Base-by-base conservation (phyloP, 352 stramenopile species). In the Globisporangium sylvaticum region DNA sequence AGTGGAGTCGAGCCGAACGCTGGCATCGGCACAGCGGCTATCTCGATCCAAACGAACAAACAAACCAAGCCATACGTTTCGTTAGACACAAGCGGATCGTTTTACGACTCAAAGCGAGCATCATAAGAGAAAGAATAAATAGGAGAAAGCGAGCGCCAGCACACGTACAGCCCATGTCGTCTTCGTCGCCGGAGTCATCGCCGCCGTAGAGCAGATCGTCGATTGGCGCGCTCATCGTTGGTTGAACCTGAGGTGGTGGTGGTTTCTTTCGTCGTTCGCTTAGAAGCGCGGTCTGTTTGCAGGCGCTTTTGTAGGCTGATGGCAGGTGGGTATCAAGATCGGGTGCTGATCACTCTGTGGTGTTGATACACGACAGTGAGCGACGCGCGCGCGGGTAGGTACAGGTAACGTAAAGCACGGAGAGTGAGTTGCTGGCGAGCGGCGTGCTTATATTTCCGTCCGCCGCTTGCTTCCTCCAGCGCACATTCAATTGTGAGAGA, bases 131-230 rank as follows among this genome's bases (percentile, higher is more conserved):
- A 20, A 58, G 1, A 42, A 9, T n/a, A 22, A 27, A 14, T 4
- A 25, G 3, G 20, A 58, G 1, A 61, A 60, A 18, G 4, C 7
- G 4, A 59, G 29, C 22, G 1, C 24, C 18, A 55, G 1, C 2
- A 34, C 29, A 83, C 83, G 69, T 75, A 93, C 85, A 65, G 60
- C 69, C 76, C 71, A 93, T 81, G 4, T 90, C 80, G 31, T 89
- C 83, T 46, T 94, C 86, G 58, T 94, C 86, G 52, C 86, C 86
- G 31, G 86, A 92, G 73, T 95, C 87, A 48, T 94, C 85, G 64
- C 81, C 85, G 54, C 83, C 85, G 69, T 86, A 95, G 57, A 95
- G 74, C 62, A 95, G 68, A 67, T 94, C 82, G 65, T 95, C 88
- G 53, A 95, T 92, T 34, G 84, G 88, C 44, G 88, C 88, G 66